Conservation (phyloP, 1,139 yeast species). For the Scheffersomyces cryptocercus region DNA sequence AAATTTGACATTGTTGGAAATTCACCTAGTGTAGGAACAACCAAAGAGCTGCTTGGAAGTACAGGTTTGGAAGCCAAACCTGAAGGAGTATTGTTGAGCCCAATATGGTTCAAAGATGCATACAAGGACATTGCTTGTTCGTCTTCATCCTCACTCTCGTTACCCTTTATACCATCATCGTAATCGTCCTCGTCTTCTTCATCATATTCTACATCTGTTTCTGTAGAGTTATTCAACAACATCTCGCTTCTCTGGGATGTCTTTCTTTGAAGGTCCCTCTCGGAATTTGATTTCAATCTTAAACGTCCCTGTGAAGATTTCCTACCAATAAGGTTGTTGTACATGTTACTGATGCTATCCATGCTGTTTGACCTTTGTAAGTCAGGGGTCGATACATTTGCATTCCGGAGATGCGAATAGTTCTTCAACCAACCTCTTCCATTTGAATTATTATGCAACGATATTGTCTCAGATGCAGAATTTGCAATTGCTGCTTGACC, state of each 20-base stretch:
- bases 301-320: conserved; percentile 16
- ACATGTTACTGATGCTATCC: conserved; percentile 21
- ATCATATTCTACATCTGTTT: conserved; percentile 10
- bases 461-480: neutral
- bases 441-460: conserved; percentile 4
- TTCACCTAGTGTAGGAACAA: conserved; percentile 47
- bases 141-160: conserved; percentile 50
- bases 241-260: neutral
- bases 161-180: conserved; percentile 20
- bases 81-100: conserved; percentile 14
- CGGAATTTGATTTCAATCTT: conserved; percentile 18
- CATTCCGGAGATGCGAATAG: conserved; percentile 22
- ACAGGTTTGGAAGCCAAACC: conserved; percentile 24
- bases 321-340: conserved; percentile 20
- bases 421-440: conserved; percentile 27
- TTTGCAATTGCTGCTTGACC: neutral
- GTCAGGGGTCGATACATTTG: conserved; percentile 16
- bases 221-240: conserved; percentile 5
- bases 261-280: conserved; percentile 11
- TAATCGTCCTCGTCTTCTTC: conserved; percentile 9
- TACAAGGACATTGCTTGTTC: conserved; percentile 55
- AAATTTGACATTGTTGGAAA: conserved; percentile 37
- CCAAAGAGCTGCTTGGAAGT: conserved; percentile 17
- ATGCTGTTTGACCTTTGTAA: conserved; percentile 18
- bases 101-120: conserved; percentile 37